Evolutionary conservation across 306 rosid genomes (phyloP).

Genomic region (Astragalus membranaceus): DNA sequence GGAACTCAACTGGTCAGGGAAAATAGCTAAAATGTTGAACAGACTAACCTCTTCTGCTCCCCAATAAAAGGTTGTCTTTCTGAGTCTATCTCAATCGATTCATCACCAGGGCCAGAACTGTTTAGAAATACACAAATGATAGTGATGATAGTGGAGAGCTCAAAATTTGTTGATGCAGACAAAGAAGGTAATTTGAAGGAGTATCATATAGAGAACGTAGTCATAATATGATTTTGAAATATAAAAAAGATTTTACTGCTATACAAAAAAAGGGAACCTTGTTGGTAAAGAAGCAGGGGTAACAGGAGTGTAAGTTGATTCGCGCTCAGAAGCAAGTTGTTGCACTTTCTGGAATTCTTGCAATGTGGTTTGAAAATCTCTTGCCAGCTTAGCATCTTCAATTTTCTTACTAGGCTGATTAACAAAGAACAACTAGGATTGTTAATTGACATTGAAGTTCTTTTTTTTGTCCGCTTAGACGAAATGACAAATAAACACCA

Average conservation of each 20-base stretch:
- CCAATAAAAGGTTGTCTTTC: slow-evolving; percentile 53
- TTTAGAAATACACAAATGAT: slow-evolving; percentile 10
- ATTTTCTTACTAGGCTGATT: slow-evolving; percentile 52
- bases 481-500: no score
- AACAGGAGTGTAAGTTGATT: slow-evolving; percentile 51
- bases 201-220: not conserved
- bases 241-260: not conserved
- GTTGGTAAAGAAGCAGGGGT: slow-evolving; percentile 30
- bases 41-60: slow-evolving; percentile 50
- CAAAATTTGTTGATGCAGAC: not conserved
- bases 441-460: not conserved
- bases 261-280: slow-evolving; percentile 23
- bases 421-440: not conserved
- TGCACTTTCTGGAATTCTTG: slow-evolving; percentile 76
- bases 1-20: not conserved
- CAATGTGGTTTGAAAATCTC: slow-evolving; percentile 67
- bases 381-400: slow-evolving; percentile 76
- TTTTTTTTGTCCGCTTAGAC: no score
- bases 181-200: not conserved
- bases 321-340: slow-evolving; percentile 74
- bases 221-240: not conserved
- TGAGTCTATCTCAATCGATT: slow-evolving; percentile 30
- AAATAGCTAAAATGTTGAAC: slow-evolving; percentile 3
- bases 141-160: not conserved
- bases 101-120: slow-evolving; percentile 48